phyloP scores from a whole-genome alignment of 305 asterid species.

The Petunia hybrid region DNA sequence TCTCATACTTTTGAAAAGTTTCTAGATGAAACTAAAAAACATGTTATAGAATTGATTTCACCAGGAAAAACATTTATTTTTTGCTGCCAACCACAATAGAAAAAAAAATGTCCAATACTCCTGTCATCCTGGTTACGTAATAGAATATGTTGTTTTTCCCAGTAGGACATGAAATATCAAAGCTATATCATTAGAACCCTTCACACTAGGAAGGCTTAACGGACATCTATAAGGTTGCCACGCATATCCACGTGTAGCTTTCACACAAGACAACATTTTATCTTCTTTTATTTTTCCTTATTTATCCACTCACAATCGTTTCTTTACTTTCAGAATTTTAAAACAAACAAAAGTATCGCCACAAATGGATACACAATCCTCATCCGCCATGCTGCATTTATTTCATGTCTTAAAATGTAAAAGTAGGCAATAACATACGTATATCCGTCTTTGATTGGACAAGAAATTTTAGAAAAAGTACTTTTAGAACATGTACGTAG shows the following conservation, averaged over 20 bases:
- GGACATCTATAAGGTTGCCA: background rate
- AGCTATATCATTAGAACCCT: background rate
- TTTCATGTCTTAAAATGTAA: background rate
- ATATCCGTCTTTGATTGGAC: too few relatives aligned
- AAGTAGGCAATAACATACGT: background rate
- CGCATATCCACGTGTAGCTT: background rate
- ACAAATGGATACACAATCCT: background rate
- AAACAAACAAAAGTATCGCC: background rate
- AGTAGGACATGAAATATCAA: background rate
- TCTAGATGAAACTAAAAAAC: background rate
- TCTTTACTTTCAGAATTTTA: background rate
- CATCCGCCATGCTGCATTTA: background rate
- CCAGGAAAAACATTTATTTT: background rate
- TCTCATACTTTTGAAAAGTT: background rate
- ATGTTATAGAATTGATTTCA: background rate
- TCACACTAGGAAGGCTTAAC: background rate
- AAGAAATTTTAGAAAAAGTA: too few relatives aligned
- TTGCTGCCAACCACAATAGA: too few relatives aligned
- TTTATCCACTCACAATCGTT: background rate
- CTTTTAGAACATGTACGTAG: too few relatives aligned
- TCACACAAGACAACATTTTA: background rate
- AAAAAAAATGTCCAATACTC: too few relatives aligned
- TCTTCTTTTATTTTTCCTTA: background rate
- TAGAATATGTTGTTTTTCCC: too few relatives aligned
- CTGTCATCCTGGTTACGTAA: background rate